Evolutionary conservation across 2,329 filamentous ascomycete genomes (phyloP).

Genomic region (Venturia nashicola): DNA sequence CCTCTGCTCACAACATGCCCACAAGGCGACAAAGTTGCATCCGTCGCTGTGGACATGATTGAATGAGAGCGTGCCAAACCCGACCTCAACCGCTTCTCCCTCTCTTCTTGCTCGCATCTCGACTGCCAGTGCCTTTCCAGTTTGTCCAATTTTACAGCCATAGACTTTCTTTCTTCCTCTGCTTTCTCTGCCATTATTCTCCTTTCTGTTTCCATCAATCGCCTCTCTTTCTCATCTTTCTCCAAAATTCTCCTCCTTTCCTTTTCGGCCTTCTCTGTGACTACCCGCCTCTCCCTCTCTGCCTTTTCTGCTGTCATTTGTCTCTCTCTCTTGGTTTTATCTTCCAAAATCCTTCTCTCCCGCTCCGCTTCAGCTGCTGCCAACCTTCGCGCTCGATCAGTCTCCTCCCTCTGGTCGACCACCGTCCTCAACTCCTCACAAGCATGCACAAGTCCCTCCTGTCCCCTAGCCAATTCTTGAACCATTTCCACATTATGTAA

Average conservation of each 20-base stretch:
- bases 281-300: background rate
- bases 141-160: background rate
- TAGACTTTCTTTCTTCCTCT: background rate
- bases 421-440: conserved; percentile 5
- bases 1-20: conserved; percentile 4
- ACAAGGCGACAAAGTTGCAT: background rate
- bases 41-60: background rate
- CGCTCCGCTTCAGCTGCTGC: background rate
- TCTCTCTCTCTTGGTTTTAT: background rate
- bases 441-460: conserved; percentile 2
- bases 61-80: background rate
- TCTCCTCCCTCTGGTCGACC: background rate
- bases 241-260: background rate
- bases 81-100: background rate
- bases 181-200: background rate
- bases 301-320: background rate
- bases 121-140: background rate
- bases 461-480: background rate
- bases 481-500: conserved; percentile 7
- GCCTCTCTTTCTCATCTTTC: background rate
- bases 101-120: background rate
- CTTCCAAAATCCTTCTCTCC: background rate
- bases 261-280: background rate
- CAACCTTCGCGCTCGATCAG: background rate
- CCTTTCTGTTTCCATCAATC: background rate